Evolutionary conservation across 352 stramenopile genomes (phyloP).

Genomic region (Phytophthora brassicae): DNA sequence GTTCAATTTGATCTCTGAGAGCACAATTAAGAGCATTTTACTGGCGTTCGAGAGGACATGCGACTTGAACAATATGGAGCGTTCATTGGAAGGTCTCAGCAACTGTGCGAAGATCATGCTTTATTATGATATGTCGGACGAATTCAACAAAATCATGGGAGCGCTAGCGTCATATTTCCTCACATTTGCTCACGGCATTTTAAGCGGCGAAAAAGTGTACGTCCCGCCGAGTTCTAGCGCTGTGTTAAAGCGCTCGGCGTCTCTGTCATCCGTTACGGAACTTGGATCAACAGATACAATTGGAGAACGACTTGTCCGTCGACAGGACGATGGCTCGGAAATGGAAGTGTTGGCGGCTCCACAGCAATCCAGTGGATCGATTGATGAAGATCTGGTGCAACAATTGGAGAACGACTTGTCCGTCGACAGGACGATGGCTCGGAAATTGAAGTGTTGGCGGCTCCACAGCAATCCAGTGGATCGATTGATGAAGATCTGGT

Average conservation of each 20-base stretch:
- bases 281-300: conserved; percentile 17
- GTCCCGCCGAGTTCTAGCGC: conserved; percentile 48
- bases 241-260: conserved; percentile 23
- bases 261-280: conserved; percentile 12
- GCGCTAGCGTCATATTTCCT: conserved; percentile 82
- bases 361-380: conserved; percentile 16
- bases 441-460: conserved; percentile 44
- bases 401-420: no score
- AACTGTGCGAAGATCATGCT: conserved; percentile 87
- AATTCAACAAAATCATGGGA: conserved; percentile 86
- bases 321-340: conserved; percentile 36
- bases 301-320: conserved; percentile 33
- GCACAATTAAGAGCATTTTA: conserved; percentile 77
- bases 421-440: conserved; percentile 35
- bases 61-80: conserved; percentile 84
- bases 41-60: conserved; percentile 85
- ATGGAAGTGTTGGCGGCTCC: conserved; percentile 43
- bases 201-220: conserved; percentile 85
- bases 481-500: conserved; percentile 55
- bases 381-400: conserved; percentile 59
- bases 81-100: conserved; percentile 73
- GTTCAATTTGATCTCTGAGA: conserved; percentile 84
- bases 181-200: conserved; percentile 80
- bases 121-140: conserved; percentile 78
- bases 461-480: conserved; percentile 13